A percentile compares a stretch with the other conserved stretches of the same genome.
These are phyloP conservation scores for Knufia fluminis DNA, from an alignment of 2,329 filamentous ascomycete species.

Conservation along the genomic window DNA sequence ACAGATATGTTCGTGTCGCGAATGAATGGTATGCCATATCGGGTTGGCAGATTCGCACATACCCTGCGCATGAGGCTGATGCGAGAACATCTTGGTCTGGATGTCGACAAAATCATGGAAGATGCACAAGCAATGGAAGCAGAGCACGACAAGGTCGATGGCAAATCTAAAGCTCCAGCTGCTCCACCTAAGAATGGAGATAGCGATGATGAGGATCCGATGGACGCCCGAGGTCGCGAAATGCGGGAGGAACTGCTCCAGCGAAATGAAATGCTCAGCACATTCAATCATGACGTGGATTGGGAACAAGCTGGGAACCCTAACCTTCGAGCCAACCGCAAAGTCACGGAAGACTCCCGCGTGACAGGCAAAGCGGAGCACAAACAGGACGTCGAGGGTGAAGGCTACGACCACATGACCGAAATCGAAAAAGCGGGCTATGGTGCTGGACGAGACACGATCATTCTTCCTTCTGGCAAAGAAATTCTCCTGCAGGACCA, in stretches of 20 bases:
- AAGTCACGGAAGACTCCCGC: constrained; percentile 47
- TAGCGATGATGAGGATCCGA: constrained; percentile 14
- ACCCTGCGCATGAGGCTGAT: constrained; percentile 87
- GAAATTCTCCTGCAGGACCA: constrained; percentile 63
- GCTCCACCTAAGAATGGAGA: neutral
- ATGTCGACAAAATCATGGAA: constrained; percentile 83
- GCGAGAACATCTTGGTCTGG: constrained; percentile 92
- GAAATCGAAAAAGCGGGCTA: constrained; percentile 51
- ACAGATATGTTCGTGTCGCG: constrained; percentile 85
- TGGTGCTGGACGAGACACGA: constrained; percentile 60
- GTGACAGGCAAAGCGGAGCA: constrained; percentile 55
- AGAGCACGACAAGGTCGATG: constrained; percentile 40
- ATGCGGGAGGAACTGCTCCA: constrained; percentile 45
- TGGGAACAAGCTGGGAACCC: constrained; percentile 51
- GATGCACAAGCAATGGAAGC: constrained; percentile 62
- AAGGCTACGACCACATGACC: constrained; percentile 68
- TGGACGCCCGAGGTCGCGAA: constrained; percentile 24
- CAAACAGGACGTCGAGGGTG: constrained; percentile 66
- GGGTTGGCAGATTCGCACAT: constrained; percentile 85
- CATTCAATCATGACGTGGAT: constrained; percentile 68
- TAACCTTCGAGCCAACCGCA: constrained; percentile 46
- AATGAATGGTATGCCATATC: constrained; percentile 84
- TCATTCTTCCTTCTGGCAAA: constrained; percentile 52
- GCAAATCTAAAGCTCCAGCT: neutral
- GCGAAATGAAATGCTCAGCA: constrained; percentile 48